phyloP scores from a whole-genome alignment of 176 grass and related monocot species.

The Carex littledalei region DNA sequence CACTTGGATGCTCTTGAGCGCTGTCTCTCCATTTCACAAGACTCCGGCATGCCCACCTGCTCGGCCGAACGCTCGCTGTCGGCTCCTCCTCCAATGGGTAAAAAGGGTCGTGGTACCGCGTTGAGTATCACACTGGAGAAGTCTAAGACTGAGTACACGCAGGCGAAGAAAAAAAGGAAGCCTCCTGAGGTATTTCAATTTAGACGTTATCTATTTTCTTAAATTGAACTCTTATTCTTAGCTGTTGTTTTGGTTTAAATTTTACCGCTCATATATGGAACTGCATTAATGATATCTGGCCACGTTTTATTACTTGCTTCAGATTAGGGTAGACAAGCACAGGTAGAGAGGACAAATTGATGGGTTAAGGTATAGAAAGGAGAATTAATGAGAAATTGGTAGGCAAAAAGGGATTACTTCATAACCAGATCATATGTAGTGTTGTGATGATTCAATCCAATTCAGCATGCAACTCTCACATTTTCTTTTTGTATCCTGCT shows the following conservation, averaged over 20 bases:
- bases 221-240: background rate
- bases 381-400: background rate
- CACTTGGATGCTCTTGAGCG: constrained; percentile 33
- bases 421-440: background rate
- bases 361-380: background rate
- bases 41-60: constrained; percentile 19
- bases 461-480: background rate
- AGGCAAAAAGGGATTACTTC: background rate
- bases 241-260: background rate
- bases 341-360: background rate
- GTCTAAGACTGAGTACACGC: constrained; percentile 61
- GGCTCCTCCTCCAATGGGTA: constrained; percentile 40
- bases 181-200: constrained; percentile 85
- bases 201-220: background rate
- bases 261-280: background rate
- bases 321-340: background rate
- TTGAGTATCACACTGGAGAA: constrained; percentile 57
- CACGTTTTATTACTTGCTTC: background rate
- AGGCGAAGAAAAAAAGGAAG: constrained; percentile 48
- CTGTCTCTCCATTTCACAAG: constrained; percentile 33
- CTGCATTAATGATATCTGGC: background rate
- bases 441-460: constrained; percentile 8
- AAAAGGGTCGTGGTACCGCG: constrained; percentile 51
- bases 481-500: constrained; percentile 24
- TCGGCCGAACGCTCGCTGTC: constrained; percentile 18